Base-by-base conservation (phyloP, 2,329 filamentous ascomycete genomes). In the Arthrobotrys megalospora region DNA sequence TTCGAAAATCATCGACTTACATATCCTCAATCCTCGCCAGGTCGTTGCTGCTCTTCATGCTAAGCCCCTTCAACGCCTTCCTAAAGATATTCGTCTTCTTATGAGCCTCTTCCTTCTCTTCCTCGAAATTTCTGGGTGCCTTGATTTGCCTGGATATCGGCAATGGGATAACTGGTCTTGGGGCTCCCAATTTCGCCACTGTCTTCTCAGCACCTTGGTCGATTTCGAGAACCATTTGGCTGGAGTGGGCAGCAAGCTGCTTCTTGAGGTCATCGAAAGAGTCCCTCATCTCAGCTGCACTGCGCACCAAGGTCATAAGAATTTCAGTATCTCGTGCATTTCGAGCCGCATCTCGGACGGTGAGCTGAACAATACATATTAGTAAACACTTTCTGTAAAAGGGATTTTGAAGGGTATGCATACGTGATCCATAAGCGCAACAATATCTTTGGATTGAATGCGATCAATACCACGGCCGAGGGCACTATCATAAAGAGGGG, bases 301-400 rank as follows among this genome's bases (percentile, higher is more conserved):
- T 94, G 76, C 95, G 91, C 79, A 99, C 96, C 36, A 99, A 89
- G 0, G 96, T 95, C 55, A 97, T 93, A 16, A 99, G 87, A 69
- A 99, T 97, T 85, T 99, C 96, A 0, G 96, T 98, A 82, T 99
- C 96, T 52, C 96, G 90, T 53, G 96, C 96, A 85, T 96, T 98
- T 76, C 96, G 91, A 85, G 98, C 95, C 47, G 95, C 96, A 85
- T 99, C 96, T 41, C 96, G 92, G 80, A 98, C 96, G 83, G 96
- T 98, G 80, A 99, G 90, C 89, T 91, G 68, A 41, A 66, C 69
- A 50, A 58, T 38, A 48, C 79, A 47, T 28, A 38, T 69, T 69
- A 63, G 76, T 53, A 41, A 58, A 55, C 11, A n/a, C 6, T 64
- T 12, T 12, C 24, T 43, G 48, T 10, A 19, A 11, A 53, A 50